A percentile compares a stretch with the other conserved stretches of the same genome.
Conservation (phyloP, 306 rosid genomes). For the Ochetophila trinervis region DNA sequence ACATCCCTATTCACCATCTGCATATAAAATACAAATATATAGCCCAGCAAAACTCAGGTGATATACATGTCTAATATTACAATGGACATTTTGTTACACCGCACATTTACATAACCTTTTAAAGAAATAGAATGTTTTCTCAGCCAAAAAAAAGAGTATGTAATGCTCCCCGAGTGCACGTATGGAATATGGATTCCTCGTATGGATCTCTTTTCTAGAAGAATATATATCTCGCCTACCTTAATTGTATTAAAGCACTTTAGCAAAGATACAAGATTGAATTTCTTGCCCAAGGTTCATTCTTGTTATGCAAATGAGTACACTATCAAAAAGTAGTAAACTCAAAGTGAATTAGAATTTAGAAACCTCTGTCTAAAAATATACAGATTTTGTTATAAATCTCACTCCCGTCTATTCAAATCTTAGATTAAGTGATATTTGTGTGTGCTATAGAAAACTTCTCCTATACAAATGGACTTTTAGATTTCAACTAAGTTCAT, state of each 20-base stretch:
- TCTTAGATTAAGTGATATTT: conserved; percentile 7
- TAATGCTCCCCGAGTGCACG: no score
- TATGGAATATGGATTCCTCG: no score
- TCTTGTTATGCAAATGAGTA: background rate
- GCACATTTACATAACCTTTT: no score
- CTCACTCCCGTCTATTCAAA: conserved; percentile 13
- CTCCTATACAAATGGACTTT: conserved; percentile 13
- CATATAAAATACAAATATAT: no score
- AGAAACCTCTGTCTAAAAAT: background rate
- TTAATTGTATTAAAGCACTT: conserved; percentile 26
- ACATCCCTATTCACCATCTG: no score
- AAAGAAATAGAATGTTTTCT: no score
- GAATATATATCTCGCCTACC: background rate
- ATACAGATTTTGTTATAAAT: conserved; percentile 17
- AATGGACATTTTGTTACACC: no score
- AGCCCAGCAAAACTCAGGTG: no score
- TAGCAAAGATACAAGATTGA: conserved; percentile 15
- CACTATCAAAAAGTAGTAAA: background rate
- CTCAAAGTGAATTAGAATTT: background rate
- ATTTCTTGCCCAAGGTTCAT: conserved; percentile 16
- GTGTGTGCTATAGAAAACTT: conserved; percentile 23
- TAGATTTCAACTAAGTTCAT: conserved; percentile 25
- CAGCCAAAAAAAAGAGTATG: no score
- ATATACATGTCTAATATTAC: no score
- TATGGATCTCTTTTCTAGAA: no score